Base-by-base conservation (phyloP, 1,139 yeast species). In the Nakaseomyces uthaithaninus region DNA sequence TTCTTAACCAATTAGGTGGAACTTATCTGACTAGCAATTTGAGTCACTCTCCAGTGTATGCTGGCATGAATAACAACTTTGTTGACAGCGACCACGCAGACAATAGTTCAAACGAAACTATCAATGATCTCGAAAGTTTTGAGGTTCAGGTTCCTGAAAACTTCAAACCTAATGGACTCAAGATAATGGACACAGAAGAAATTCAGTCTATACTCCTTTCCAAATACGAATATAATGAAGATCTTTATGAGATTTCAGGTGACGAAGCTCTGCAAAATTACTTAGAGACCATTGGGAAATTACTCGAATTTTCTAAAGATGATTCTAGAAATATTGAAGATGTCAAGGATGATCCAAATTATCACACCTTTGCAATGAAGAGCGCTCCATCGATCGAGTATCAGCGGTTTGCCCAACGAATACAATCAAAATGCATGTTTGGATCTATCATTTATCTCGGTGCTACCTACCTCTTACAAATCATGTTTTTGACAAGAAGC, bases 401-500 rank as follows among this genome's bases (percentile, higher is more conserved):
- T 33, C 37, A 41, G 27, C 43, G 51, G 9, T 48, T 52, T 30
- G 42, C 52, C 18, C 41, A 50, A 12, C 38, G 57, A 24, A 49
- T 53, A 10, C 52, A 53, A 19, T 27, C 47, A 27, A 53, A 52
- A 39, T 53, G 55, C 36, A 41, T 44, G 42, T 51, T 49, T 20
- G 45, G 52, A 3, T 40, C 55, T 8, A 41, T 49, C 9, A 52
- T 53, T 5, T 53, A 52, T 37, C 43, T 50, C 14, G 49, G 53
- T 9, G 49, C 55, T 7, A 42, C 51, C 11, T 49, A 44, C 27
- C 40, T 50, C 14, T 35, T 47, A 55, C 30, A 55, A 57, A 40
- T 58, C 67, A 50, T 63, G 62, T 53, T 62, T 68, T 35, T 65
- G 57, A 40, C 46, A 53, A 24, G 61, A 57, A 34, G 74, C 69